Evolutionary conservation across 495 filamentous ascomycete species (phyloP), one percentile per base, ranked within the genome.

Genomic region (Aspergillus heteromorphus): DNA sequence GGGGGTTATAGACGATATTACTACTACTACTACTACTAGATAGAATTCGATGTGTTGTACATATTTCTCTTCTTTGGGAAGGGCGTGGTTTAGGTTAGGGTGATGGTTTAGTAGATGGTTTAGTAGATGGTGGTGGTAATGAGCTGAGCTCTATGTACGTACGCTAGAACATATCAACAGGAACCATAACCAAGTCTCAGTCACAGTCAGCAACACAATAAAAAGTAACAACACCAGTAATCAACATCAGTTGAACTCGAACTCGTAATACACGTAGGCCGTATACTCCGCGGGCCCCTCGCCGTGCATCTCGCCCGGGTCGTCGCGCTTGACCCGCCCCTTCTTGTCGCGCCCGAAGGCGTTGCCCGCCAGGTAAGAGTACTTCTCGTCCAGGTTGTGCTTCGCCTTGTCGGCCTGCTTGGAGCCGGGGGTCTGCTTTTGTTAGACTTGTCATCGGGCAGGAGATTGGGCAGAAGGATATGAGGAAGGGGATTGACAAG

Each of bases 251-350:
- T 79, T 76, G 66, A 95, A 86, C 65, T 91, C 87, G 67, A 97
- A 91, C 61, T 96, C 90, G 73, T 97, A 98, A 74, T 89, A 97
- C 67, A 97, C 95, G 73, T 95, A 98, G 25, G 93, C 84, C 53
- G 90, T 90, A 73, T 97, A 98, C 64, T 96, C 93, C 55, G 83
- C 81, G 42, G 83, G 84, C 2, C 77, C 76, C 56, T 88, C 85
- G 30, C 83, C 87, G 34, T 89, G 87, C 81, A 95, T 89, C 54
- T 96, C 91, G 38, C 82, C 85, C 25, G 86, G 85, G 68, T 97
- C 92, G 63, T 97, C 92, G 64, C 91, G 90, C 61, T 86, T 88
- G 54, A 92, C 81, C 43, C 87, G 83, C 8, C 93, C 93, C 70
- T 92, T 91, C 77, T 95, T 97, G 74, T 98, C 93, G 45, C 89